These are phyloP conservation scores for Pleurotus citrinopileatus DNA, from an alignment of 768 basidiomycete genomes.

Conservation along the genomic window DNA sequence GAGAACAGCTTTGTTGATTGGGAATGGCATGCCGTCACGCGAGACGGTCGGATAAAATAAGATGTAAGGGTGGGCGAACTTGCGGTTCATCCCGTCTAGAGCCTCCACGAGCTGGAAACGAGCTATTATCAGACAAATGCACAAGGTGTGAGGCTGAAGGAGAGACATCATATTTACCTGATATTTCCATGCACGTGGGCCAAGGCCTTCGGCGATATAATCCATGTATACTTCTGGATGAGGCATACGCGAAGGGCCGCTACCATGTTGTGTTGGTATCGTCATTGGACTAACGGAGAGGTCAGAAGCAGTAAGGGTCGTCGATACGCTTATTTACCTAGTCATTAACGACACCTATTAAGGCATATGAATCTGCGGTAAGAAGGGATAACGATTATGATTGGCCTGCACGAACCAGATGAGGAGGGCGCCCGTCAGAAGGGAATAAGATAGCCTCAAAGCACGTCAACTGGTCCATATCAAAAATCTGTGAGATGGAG, in stretches of 20 bases:
- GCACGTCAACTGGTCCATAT: constrained; percentile 64
- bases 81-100: constrained; percentile 77
- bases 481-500: constrained; percentile 13
- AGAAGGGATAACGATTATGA: not conserved
- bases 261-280: constrained; percentile 39
- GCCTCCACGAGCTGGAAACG: constrained; percentile 60
- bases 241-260: constrained; percentile 59
- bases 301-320: constrained; percentile 6
- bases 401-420: constrained; percentile 60
- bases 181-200: constrained; percentile 68
- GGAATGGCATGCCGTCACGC: constrained; percentile 80
- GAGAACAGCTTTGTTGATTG: constrained; percentile 70
- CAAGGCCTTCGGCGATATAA: constrained; percentile 69
- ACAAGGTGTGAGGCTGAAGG: constrained; percentile 14
- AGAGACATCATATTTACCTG: constrained; percentile 42
- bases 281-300: constrained; percentile 36
- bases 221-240: constrained; percentile 88
- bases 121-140: constrained; percentile 16
- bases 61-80: constrained; percentile 77
- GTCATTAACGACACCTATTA: constrained; percentile 53
- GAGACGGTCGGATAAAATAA: constrained; percentile 76
- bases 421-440: constrained; percentile 72
- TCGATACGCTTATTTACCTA: constrained; percentile 38
- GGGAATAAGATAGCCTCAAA: constrained; percentile 77
- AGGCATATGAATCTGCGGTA: not conserved